Evolutionary conservation across 2,329 filamentous ascomycete species (phyloP), one percentile per base, ranked within the genome.

Genomic region (Thermothelomyces thermophilus): DNA sequence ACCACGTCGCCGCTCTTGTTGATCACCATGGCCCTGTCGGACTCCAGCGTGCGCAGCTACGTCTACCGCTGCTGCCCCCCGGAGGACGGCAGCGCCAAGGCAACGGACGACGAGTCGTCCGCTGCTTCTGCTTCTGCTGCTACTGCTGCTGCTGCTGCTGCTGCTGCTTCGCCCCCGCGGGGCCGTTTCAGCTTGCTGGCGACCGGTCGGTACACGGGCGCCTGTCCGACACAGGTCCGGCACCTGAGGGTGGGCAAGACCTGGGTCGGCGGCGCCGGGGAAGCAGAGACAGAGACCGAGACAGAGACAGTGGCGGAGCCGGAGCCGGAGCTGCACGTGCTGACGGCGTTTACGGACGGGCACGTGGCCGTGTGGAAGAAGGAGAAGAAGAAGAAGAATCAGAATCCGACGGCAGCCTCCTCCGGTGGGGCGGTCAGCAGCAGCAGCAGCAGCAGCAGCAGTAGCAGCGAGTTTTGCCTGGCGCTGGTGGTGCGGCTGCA

Each of bases 291-390:
- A n/a, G n/a, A n/a, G n/a, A n/a, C n/a, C n/a, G n/a, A n/a, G n/a
- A n/a, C n/a, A n/a, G n/a, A n/a, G n/a, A n/a, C n/a, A n/a, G n/a
- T n/a, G n/a, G n/a, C n/a, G n/a, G n/a, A n/a, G n/a, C n/a, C n/a
- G 13, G 13, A n/a, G 2, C 60, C 51, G 1, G 54, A 60, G 0
- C 55, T 72, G 7, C 66, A 66, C 8, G 59, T 86, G 20, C 65
- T 89, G 17, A 89, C 87, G 1, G 81, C 84, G 1, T 84, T 86
- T 1, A 95, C 91, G 0, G 91, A 97, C 63, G 91, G 91, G 0
- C 76, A 85, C 58, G 61, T 94, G 16, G 79, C 79, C 0, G 58
- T 85, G 0, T 90, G 82, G 60, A 31, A 35, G 13, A 35, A 16
- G 13, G 33, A 16, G 16, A 35, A 7, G 5, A 6, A 26, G 17